These are phyloP conservation scores for Suillus occidentalis DNA, from an alignment of 768 basidiomycete species.

Conservation along the genomic window DNA sequence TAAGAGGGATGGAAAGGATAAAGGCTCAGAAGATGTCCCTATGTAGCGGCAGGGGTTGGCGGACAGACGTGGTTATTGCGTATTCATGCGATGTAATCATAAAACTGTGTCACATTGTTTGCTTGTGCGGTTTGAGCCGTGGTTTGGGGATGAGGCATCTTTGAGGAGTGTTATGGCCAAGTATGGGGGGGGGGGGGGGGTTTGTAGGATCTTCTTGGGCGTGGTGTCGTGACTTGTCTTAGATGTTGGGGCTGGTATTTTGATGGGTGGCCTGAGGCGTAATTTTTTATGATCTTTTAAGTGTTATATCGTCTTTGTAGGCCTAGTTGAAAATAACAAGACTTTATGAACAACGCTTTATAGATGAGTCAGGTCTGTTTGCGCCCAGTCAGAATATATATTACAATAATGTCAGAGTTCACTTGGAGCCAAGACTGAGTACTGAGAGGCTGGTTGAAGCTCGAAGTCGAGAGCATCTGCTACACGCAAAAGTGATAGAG, in stretches of 20 bases:
- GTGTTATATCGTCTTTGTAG: not conserved
- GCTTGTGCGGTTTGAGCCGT: constrained; percentile 54
- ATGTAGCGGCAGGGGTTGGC: too few relatives aligned
- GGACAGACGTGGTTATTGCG: too few relatives aligned
- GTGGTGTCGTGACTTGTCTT: too few relatives aligned
- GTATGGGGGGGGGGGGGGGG: constrained; percentile 21
- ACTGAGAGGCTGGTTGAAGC: rapidly evolving
- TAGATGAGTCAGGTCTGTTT: too few relatives aligned
- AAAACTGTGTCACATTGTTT: too few relatives aligned
- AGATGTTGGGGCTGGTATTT: not conserved
- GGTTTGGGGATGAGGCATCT: constrained; percentile 29
- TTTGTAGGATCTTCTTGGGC: constrained; percentile 10
- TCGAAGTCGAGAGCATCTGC: too few relatives aligned
- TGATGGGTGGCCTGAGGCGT: not conserved
- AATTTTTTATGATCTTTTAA: not conserved
- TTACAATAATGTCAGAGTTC: not conserved
- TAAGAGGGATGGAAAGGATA: too few relatives aligned
- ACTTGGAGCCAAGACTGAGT: not conserved
- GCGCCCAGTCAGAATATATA: not conserved
- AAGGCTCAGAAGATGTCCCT: too few relatives aligned
- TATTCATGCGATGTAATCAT: too few relatives aligned
- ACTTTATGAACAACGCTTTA: too few relatives aligned
- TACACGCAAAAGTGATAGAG: not conserved
- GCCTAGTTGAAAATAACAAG: not conserved
- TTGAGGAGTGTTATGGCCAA: constrained; percentile 28